phyloP scores from a whole-genome alignment of 2,329 filamentous ascomycete genomes.

The Colletotrichum sp. region DNA sequence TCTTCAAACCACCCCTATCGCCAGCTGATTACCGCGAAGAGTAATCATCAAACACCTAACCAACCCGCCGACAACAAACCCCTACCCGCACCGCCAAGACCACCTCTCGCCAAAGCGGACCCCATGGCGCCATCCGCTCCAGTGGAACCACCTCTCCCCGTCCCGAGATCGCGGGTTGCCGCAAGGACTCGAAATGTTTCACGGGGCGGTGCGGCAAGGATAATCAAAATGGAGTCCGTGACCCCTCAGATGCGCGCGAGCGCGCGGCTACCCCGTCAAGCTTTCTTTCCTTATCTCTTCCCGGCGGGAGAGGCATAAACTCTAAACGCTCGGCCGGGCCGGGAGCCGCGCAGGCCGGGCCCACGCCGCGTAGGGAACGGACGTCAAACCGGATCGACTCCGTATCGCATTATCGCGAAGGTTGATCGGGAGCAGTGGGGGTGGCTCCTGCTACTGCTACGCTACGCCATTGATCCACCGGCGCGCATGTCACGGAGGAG shows the following conservation, averaged over 20 bases:
- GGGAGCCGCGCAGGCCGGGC: background rate
- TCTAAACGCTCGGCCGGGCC: conserved; percentile 1
- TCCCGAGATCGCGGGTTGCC: background rate
- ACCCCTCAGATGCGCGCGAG: background rate
- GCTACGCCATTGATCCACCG: background rate
- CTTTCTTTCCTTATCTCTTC: background rate
- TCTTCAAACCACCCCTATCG: background rate
- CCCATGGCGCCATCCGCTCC: background rate
- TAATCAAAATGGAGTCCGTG: background rate
- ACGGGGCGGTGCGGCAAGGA: background rate
- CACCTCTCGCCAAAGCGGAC: background rate
- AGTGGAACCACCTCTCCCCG: background rate
- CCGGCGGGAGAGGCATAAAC: background rate
- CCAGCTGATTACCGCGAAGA: too few relatives aligned
- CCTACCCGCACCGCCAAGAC: background rate
- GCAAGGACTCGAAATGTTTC: background rate
- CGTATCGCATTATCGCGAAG: background rate
- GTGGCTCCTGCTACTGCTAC: background rate
- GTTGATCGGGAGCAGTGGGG: background rate
- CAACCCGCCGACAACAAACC: background rate
- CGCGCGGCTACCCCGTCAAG: background rate
- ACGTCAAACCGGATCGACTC: background rate
- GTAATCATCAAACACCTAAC: too few relatives aligned
- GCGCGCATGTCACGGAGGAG: background rate
- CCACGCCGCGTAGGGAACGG: background rate